Percentiles rank a stretch among this genome's conserved stretches.
These are phyloP conservation scores for Eucalyptus guilfoylei DNA, from an alignment of 345 rosid genomes.

Conservation along the genomic window DNA sequence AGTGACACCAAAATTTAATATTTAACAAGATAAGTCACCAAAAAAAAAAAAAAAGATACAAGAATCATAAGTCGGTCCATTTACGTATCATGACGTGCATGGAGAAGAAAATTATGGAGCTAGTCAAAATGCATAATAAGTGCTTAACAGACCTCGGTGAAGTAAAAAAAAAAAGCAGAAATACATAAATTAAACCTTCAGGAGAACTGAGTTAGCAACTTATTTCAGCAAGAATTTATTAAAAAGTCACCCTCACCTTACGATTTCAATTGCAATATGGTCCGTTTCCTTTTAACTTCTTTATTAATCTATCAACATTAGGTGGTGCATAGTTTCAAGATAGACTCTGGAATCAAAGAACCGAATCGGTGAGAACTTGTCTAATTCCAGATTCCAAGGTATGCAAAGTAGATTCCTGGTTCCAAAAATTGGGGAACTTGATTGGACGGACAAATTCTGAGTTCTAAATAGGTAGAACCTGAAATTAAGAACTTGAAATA, in stretches of 20 bases:
- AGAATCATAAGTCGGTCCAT: not conserved
- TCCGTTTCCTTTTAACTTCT: not conserved
- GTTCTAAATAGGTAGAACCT: no score
- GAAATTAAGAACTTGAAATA: no score
- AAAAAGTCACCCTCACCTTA: not conserved
- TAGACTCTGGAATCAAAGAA: no score
- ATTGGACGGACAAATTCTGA: no score
- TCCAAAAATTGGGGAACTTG: no score
- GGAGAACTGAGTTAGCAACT: not conserved
- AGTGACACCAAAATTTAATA: not conserved
- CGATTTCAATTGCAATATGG: not conserved
- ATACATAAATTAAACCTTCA: not conserved
- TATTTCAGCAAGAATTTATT: not conserved
- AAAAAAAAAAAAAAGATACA: not conserved
- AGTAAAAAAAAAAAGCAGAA: not conserved
- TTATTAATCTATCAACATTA: not conserved
- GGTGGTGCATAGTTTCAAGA: no score
- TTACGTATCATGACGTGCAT: not conserved
- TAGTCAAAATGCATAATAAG: not conserved
- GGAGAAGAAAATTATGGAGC: not conserved
- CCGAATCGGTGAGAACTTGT: rapidly evolving
- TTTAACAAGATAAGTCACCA: not conserved
- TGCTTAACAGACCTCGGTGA: not conserved
- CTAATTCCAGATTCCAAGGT: rapidly evolving
- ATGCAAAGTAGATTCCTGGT: rapidly evolving